Base-by-base conservation (phyloP, 2,329 filamentous ascomycete species). In the Phoma sp. region DNA sequence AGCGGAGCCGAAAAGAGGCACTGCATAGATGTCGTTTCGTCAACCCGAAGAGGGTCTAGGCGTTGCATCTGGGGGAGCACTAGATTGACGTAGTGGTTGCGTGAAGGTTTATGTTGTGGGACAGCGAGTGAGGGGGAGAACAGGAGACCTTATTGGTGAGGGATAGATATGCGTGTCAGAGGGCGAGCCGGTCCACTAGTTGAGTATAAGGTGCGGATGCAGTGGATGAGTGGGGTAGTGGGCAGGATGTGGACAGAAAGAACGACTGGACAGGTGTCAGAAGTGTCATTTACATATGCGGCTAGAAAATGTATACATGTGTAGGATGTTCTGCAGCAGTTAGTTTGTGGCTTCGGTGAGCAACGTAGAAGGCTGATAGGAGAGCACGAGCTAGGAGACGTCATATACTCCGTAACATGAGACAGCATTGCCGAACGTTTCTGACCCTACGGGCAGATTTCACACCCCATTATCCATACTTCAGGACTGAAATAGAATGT, bases 341-440 rank as follows among this genome's bases (percentile, higher is more conserved):
- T 26, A 38, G 29, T 12, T 11, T 37, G 46, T 55, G 46, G 52
- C 47, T 55, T 47, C 18, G 40, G 37, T 42, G 47, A 36, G 5
- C 33, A 47, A 42, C 37, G 36, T 53, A 42, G 45, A 48, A 45
- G 52, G 47, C 42, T 50, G 46, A 50, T 50, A 56, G 52, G 52
- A 47, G 42, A 48, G 51, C 51, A 54, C 51, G 51, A 54, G 51
- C 51, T 54, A 43, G 33, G 49, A 49, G 51, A 45, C 51, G 45
- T 45, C 51, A 40, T 36, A 40, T 26, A n/a, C 11, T 46, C 45
- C 39, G 36, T 39, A 12, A 45, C 51, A 38, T 49, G 51, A 54
- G 39, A 40, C 39, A 29, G 21, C 45, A 45, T 40, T 49, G n/a
- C 45, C 51, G 34, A 49, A 28, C 17, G 32, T 21, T 32, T 45